Base-by-base conservation (phyloP, 228 moss, liverwort and hornwort genomes). In the Sphagnum magellanicum region DNA sequence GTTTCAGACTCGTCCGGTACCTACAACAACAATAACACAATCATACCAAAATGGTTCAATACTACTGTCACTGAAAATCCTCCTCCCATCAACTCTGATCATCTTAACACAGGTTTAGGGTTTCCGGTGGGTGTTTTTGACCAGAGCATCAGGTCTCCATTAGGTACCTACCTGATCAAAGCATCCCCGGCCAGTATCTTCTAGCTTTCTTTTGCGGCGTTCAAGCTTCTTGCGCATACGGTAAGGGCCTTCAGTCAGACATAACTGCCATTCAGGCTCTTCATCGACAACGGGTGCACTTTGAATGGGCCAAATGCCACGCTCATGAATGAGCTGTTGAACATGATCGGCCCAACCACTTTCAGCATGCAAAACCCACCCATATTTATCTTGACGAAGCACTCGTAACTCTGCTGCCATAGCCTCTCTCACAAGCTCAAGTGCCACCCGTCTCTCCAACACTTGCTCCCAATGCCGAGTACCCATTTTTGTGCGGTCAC, bases 321-420 rank as follows among this genome's bases (percentile, higher is more conserved):
- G 87, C 71, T 97, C 97, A 77, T 93, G 97, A 65, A 97, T 90
- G 52, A 97, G 75, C 70, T 90, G 89, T 81, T 97, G 93, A 69
- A 93, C 88, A 78, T 91, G 91, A 72, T 83, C 84, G 74, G 77
- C 81, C 97, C 97, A 97, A 60, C 91, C 93, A 77, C 90, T 97
- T 75, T 97, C 97, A 59, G 97, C 97, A 81, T 97, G 97, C 71
- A 97, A 85, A 69, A 97, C 93, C 97, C 97, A 97, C 49, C 97
- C 97, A 77, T 97, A 97, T 74, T 97, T 97, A 63, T 97, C 97
- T 82, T 97, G 97, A 55, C 93, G 88, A 84, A 97, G 91, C 16
- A 93, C 91, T 60, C 97, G 88, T 48, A 97, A 84, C 78, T 91
- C 93, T 67, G 90, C 93, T 63, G 93, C 93, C 97, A 97, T 97